Conservation (phyloP, 2,329 filamentous ascomycete genomes). For the Knoxdaviesia capensis region DNA sequence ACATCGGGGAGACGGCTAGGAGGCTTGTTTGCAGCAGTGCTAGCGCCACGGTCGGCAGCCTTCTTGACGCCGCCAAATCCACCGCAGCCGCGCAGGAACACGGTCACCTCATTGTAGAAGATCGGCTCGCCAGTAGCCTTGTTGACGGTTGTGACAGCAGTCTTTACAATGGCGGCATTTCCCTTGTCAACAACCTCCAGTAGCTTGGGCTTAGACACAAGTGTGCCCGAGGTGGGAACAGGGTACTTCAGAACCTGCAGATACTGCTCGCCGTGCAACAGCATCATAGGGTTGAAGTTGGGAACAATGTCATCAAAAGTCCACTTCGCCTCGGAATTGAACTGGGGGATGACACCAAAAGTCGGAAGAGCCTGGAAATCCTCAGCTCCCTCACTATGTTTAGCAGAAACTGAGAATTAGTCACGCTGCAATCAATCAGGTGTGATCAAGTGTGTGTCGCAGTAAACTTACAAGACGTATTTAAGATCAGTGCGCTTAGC, state of each 20-base stretch:
- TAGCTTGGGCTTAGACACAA: slow-evolving; percentile 58
- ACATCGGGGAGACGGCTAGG: slow-evolving; percentile 61
- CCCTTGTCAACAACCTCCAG: slow-evolving; percentile 96
- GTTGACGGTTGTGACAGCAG: slow-evolving; percentile 64
- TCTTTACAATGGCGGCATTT: slow-evolving; percentile 64
- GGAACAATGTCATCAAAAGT: slow-evolving; percentile 66
- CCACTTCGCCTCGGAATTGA: slow-evolving; percentile 66
- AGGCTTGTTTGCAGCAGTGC: slow-evolving; percentile 59
- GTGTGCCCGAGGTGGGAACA: slow-evolving; percentile 64
- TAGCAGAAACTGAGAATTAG: slow-evolving; percentile 1
- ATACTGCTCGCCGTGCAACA: slow-evolving; percentile 96
- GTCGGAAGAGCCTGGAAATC: slow-evolving; percentile 88
- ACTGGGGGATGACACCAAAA: slow-evolving; percentile 92
- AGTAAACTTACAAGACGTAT: slow-evolving; percentile 46
- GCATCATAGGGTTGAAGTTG: slow-evolving; percentile 97
- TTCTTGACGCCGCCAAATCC: slow-evolving; percentile 76
- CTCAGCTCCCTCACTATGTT: slow-evolving; percentile 51
- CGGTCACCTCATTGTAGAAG: slow-evolving; percentile 92
- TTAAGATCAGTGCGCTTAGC: slow-evolving; percentile 77
- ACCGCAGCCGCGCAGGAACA: slow-evolving; percentile 79
- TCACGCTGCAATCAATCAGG: not conserved
- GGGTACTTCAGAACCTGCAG: slow-evolving; percentile 87
- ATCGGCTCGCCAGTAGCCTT: slow-evolving; percentile 71
- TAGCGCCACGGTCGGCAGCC: slow-evolving; percentile 55
- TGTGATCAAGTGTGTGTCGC: not conserved